These are phyloP conservation scores for Lanzia echinophila DNA, from an alignment of 2,329 filamentous ascomycete genomes.

Conservation along the genomic window DNA sequence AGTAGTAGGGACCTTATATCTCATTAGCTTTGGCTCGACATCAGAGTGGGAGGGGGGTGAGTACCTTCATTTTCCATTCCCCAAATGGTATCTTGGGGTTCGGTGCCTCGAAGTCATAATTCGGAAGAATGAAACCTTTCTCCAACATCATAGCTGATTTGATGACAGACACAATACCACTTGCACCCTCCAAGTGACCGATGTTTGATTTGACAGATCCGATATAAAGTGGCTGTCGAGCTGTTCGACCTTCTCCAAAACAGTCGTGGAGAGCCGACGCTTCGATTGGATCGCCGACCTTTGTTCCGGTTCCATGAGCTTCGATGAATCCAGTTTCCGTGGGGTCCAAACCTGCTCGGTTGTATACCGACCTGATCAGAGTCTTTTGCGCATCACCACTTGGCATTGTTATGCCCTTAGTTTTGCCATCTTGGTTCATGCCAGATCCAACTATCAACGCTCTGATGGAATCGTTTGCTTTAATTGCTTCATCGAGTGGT, in stretches of 20 bases:
- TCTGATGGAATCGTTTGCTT: conserved; percentile 37
- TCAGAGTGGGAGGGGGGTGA: conserved; percentile 14
- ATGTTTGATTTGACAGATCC: conserved; percentile 30
- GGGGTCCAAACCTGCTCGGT: conserved; percentile 14
- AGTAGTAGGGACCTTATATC: conserved; percentile 18
- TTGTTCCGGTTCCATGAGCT: conserved; percentile 26
- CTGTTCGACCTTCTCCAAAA: conserved; percentile 16
- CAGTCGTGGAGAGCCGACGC: conserved; percentile 19
- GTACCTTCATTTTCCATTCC: conserved; percentile 33
- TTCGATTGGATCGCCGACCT: conserved; percentile 26
- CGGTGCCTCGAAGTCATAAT: conserved; percentile 34
- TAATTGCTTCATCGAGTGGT: conserved; percentile 40
- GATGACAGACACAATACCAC: conserved; percentile 36
- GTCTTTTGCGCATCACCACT: conserved; percentile 37
- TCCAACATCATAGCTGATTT: conserved; percentile 39
- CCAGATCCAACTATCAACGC: conserved; percentile 38
- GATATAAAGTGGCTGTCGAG: conserved; percentile 19
- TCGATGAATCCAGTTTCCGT: conserved; percentile 21
- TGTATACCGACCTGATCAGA: conserved; percentile 20
- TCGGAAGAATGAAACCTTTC: conserved; percentile 38
- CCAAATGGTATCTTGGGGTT: conserved; percentile 33
- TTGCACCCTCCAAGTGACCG: conserved; percentile 34
- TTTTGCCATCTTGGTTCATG: conserved; percentile 41
- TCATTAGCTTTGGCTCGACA: no score
- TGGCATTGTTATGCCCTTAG: conserved; percentile 39